phyloP scores from a whole-genome alignment of 257 asterid species.

The Gentiana dahurica region DNA sequence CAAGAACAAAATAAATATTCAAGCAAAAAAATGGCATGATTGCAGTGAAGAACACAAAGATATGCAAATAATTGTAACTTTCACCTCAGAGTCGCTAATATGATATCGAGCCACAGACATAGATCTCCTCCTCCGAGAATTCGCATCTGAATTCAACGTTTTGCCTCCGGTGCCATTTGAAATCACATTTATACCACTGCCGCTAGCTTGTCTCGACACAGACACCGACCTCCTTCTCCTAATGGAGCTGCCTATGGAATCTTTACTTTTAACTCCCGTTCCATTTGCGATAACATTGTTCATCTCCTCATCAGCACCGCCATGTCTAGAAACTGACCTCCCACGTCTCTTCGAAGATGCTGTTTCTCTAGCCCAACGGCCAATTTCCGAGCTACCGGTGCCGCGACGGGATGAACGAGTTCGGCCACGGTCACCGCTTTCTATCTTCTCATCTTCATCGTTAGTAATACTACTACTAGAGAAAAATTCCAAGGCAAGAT shows the following conservation, averaged over 20 bases:
- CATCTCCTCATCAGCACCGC: slow-evolving; percentile 12
- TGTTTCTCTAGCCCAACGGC: slow-evolving; percentile 77
- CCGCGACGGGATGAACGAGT: slow-evolving; percentile 27
- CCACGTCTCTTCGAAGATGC: slow-evolving; percentile 71
- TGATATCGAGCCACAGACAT: slow-evolving; percentile 56
- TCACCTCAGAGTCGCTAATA: slow-evolving; percentile 63
- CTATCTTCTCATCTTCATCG: slow-evolving; percentile 27
- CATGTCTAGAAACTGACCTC: slow-evolving; percentile 63
- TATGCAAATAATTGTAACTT: neutral
- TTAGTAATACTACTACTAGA: slow-evolving; percentile 29
- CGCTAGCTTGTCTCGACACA: slow-evolving; percentile 22
- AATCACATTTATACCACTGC: slow-evolving; percentile 14
- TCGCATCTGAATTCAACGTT: slow-evolving; percentile 21
- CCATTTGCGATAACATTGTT: slow-evolving; percentile 15
- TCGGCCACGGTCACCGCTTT: slow-evolving; percentile 29
- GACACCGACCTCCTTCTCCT: slow-evolving; percentile 42
- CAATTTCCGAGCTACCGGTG: slow-evolving; percentile 40
- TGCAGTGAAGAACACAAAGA: too few relatives aligned
- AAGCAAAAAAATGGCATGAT: too few relatives aligned
- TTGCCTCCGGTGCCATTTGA: slow-evolving; percentile 24
- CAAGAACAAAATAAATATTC: too few relatives aligned
- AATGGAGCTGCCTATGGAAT: slow-evolving; percentile 24
- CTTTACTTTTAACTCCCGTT: slow-evolving; percentile 20
- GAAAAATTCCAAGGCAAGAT: slow-evolving; percentile 65
- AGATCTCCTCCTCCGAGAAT: slow-evolving; percentile 58